Conservation (phyloP, 2,329 filamentous ascomycete species). For the Fusarium palustre region DNA sequence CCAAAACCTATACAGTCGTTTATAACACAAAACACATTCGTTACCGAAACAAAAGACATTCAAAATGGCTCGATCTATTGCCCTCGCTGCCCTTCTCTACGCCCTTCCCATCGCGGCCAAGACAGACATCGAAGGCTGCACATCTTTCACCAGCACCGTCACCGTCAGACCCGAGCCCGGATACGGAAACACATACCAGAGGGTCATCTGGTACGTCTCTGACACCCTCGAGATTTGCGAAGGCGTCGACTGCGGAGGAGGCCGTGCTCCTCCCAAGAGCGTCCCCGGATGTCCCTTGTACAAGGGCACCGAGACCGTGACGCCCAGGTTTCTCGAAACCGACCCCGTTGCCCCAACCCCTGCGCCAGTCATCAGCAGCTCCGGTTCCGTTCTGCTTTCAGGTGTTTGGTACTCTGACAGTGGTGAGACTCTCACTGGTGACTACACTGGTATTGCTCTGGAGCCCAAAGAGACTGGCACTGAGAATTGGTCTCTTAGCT, state of each 20-base stretch:
- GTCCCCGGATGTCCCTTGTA: conserved; percentile 7
- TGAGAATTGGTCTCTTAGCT: neutral
- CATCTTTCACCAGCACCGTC: conserved; percentile 9
- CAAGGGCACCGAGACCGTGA: conserved; percentile 9
- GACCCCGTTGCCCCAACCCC: neutral
- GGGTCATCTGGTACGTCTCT: neutral
- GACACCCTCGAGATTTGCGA: conserved; percentile 5
- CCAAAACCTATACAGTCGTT: neutral
- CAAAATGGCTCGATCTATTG: conserved; percentile 5
- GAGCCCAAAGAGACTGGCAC: neutral
- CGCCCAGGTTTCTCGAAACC: neutral
- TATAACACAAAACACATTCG: neutral
- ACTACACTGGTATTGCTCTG: neutral
- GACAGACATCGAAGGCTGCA: neutral
- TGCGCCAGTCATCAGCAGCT: too few species aligned
- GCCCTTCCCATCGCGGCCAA: neutral
- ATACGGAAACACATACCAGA: conserved; percentile 5
- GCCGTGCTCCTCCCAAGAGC: conserved; percentile 3
- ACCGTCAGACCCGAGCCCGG: neutral
- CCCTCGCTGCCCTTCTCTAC: conserved; percentile 2
- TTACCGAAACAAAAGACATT: neutral
- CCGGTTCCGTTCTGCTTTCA: neutral
- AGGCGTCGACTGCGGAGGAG: conserved; percentile 9
- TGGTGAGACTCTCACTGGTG: neutral
- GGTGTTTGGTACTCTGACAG: neutral